Base-by-base conservation (phyloP, 495 filamentous ascomycete species). In the Coniosporium apollinis region DNA sequence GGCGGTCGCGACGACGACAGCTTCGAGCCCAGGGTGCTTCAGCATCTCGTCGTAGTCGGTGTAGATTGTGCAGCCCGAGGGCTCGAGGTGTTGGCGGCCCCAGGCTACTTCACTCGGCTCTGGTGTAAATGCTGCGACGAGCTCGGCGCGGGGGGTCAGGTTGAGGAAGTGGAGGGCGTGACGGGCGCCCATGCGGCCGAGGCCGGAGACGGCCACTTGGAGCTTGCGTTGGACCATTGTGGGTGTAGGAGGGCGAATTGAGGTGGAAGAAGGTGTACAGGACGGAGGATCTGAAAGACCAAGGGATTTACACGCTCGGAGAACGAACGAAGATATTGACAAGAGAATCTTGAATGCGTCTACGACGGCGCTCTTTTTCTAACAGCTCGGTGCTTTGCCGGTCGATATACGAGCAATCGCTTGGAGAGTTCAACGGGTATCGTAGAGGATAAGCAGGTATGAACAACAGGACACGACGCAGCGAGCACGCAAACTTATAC, bases 171-270 rank as follows among this genome's bases (percentile, higher is more conserved):
- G 48, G 16, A 38, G 33, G n/a, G 53, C 58, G 36, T 61, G 55
- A 14, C 58, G 45, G 16, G 52, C 49, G 22, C 58, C 58, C 58
- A 61, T 61, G 43, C 57, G 58, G 39, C 58, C 58, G 20, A 61
- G 58, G 34, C 57, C 58, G 26, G 55, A 50, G 28, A 55, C 50
- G 17, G 55, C 58, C 33, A 58, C 47, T 29, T 47, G 41, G 30
- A 57, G 53, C 28, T 54, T 55, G 39, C 50, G 45, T n/a, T 8
- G 24, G 21, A 28, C 30, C 30, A 28, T 34, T 26, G 22, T 15
- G 22, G 3, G 6, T 9, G 5, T 5, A 7, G 15, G 11, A 7
- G 36, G 13, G 10, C 13, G 14, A 3, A 19, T 8, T 5, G 16
- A 6, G 5, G 7, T 15, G 16, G 9, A 9, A 15, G 14, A 31